Base-by-base conservation (phyloP, 495 filamentous ascomycete species). In the Rhizodiscina lignyota region DNA sequence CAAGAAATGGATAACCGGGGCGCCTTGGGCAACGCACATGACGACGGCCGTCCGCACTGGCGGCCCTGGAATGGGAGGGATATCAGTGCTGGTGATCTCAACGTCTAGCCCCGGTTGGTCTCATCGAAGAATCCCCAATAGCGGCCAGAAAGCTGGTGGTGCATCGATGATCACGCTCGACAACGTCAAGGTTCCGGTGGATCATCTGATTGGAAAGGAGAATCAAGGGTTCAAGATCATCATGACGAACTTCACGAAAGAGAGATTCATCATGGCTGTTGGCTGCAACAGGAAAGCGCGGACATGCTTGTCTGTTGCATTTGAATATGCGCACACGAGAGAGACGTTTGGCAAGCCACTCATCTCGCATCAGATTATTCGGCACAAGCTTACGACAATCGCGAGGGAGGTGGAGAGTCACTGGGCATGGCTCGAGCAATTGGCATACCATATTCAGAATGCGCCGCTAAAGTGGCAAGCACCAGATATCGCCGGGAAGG, bases 381-480 rank as follows among this genome's bases (percentile, higher is more conserved):
- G 43, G 3, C 36, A 41, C 27, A 60, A 60, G 34, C 38, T 60
- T 18, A 43, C 55, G 2, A 57, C 43, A 0, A 38, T 60, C 8
- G 57, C 49, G 2, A 47, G 50, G n/a, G 49, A 54, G 19, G 42
- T 60, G 13, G 55, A 59, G 35, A 43, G 43, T 12, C 51, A 57
- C 24, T 57, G 52, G 51, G 57, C 57, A 6, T 58, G 48, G 50
- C 51, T 72, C 13, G 68, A 71, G 42, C 61, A 66, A 26, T 34
- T 68, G 8, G 53, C 50, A 12, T 57, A 57, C 31, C 50, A 53
- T 18, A 49, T 57, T 10, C 39, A 52, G 28, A 30, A 47, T 13
- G 6, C 24, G 24, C 24, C 24, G 24, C 35, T 46, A 23, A 45
- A 43, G 13, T 58, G 54, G 52, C 46, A 56, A 31, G 48, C 50